phyloP scores from a whole-genome alignment of 2,329 filamentous ascomycete genomes.

The Paecilomyces sp. region DNA sequence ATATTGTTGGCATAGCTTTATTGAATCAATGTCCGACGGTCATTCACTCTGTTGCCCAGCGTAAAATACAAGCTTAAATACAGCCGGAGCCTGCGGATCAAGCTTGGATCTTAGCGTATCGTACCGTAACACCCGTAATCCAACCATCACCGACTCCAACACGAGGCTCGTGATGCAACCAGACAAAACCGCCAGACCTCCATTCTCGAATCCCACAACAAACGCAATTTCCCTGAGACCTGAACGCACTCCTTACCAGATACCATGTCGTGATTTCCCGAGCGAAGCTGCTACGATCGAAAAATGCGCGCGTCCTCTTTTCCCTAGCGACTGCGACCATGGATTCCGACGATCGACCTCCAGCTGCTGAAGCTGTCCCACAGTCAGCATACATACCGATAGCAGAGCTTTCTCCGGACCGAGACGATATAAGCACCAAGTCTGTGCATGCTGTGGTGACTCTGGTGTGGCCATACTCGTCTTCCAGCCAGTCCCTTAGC shows the following conservation, averaged over 20 bases:
- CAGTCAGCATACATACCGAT: constrained; percentile 27
- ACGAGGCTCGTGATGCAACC: constrained; percentile 1
- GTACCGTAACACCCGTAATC: not conserved
- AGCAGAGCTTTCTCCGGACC: constrained; percentile 32
- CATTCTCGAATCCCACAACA: constrained; percentile 6
- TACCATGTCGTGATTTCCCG: not conserved
- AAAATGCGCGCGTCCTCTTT: not conserved
- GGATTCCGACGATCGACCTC: constrained; percentile 18
- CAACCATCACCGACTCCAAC: not conserved
- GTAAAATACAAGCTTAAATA: not conserved
- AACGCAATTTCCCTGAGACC: not conserved
- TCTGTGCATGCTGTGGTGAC: constrained; percentile 66
- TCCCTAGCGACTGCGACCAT: constrained; percentile 17
- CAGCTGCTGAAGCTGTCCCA: constrained; percentile 13
- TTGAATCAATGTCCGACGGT: too few relatives aligned
- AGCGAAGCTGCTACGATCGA: not conserved
- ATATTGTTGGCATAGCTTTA: too few relatives aligned
- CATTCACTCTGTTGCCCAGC: not conserved
- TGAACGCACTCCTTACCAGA: not conserved
- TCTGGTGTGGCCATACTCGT: constrained; percentile 87
- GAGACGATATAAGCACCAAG: constrained; percentile 17
- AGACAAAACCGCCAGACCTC: constrained; percentile 7
- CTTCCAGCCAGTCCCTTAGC: constrained; percentile 63
- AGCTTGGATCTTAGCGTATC: not conserved
- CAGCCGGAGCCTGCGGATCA: not conserved